Evolutionary conservation across 805 yeast genomes (phyloP).

Genomic region (Hermanozyma aechmeae): DNA sequence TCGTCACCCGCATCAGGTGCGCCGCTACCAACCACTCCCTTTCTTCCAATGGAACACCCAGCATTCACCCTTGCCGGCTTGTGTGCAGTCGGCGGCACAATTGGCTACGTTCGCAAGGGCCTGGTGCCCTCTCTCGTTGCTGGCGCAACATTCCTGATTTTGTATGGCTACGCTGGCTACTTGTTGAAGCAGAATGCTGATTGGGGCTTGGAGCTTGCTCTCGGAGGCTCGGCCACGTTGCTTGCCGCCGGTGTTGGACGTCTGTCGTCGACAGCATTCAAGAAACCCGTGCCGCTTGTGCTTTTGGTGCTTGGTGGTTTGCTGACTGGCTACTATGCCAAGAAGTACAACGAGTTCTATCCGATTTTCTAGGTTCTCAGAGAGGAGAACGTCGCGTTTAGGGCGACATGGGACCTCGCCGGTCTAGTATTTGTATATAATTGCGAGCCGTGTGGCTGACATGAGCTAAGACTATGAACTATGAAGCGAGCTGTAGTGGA

Average conservation of each 20-base stretch:
- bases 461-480: too few relatives aligned
- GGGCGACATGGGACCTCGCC: too few relatives aligned
- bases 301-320: conserved; percentile 55
- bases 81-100: conserved; percentile 59
- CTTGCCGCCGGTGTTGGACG: conserved; percentile 68
- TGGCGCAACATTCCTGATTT: conserved; percentile 52
- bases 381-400: too few relatives aligned
- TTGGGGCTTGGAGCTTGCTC: conserved; percentile 73
- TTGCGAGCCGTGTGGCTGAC: too few relatives aligned
- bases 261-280: conserved; percentile 47
- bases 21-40: too few relatives aligned
- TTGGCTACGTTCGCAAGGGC: conserved; percentile 59
- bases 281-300: conserved; percentile 67
- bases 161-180: conserved; percentile 68
- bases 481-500: too few relatives aligned
- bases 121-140: conserved; percentile 77
- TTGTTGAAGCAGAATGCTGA: conserved; percentile 64
- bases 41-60: conserved; percentile 78
- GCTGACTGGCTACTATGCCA: conserved; percentile 59
- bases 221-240: conserved; percentile 60
- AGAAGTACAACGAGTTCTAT: conserved; percentile 70
- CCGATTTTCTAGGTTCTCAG: conserved; percentile 9
- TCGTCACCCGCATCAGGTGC: too few relatives aligned
- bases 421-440: too few relatives aligned
- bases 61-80: conserved; percentile 63